Evolutionary conservation across 176 grass and related monocot genomes (phyloP).

Genomic region (Themeda triandra): DNA sequence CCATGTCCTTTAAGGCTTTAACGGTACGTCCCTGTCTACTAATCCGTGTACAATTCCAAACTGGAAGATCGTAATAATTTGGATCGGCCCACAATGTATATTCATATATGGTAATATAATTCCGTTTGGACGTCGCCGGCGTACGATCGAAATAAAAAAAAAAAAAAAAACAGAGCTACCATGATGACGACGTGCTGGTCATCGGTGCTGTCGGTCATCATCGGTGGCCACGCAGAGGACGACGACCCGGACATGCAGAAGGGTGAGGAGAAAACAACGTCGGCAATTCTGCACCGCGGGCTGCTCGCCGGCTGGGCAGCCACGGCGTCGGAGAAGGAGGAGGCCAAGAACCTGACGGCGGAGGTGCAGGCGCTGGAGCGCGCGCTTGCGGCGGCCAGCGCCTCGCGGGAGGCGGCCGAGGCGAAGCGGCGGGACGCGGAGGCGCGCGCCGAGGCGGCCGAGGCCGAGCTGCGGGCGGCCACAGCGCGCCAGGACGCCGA

Average conservation of each 20-base stretch:
- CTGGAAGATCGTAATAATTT: background rate
- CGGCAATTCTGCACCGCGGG: background rate
- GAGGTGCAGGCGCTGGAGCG: slow-evolving; percentile 30
- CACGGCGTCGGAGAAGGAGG: background rate
- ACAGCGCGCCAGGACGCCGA: background rate
- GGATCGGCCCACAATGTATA: background rate
- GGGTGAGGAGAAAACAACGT: background rate
- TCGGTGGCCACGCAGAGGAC: background rate
- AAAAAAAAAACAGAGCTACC: background rate
- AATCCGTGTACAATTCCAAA: background rate
- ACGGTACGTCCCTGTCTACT: no score
- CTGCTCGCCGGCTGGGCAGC: background rate
- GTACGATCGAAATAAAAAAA: background rate
- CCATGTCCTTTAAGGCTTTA: no score
- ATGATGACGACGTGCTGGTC: slow-evolving; percentile 28
- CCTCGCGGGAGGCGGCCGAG: background rate
- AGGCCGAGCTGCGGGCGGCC: background rate
- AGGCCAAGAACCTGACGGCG: slow-evolving; percentile 7
- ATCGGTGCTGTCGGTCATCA: slow-evolving; percentile 15
- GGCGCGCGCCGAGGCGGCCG: background rate
- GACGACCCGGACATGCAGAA: background rate
- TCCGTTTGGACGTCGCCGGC: background rate
- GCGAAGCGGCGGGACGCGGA: slow-evolving; percentile 13
- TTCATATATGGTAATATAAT: background rate
- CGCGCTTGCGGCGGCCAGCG: background rate